Evolutionary conservation across 2,329 filamentous ascomycete genomes (phyloP), one percentile per base, ranked within the genome.

Genomic region (Rachicladosporium sp.): DNA sequence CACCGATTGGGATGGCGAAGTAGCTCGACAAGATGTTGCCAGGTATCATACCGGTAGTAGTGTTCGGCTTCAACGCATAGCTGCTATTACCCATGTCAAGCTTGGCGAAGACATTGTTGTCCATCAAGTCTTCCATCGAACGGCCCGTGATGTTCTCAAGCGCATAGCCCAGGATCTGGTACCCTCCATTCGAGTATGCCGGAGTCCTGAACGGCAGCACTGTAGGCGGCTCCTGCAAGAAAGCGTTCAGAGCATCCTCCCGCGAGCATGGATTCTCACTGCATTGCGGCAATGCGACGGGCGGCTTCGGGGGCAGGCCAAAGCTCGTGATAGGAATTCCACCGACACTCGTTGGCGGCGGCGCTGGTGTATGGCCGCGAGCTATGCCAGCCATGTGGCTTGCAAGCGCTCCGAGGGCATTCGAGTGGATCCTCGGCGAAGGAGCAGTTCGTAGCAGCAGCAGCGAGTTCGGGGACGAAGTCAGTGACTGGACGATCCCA

Each of bases 131-230:
- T 2, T 55, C 51, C 10, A 66, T 61, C 0, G 60, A 44, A 39
- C 58, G 58, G 9, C 62, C 61, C 1, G 63, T 66, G 0, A 67
- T 59, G 6, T 60, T 61, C 41, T 70, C 63, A 1, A 74, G 54
- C 0, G 65, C 66, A 0, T 65, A 50, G 4, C 64, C 65, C 2
- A 71, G 57, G 3, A 71, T 42, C 2, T 62, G 51, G n/a, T 66
- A 66, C 1, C 61, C 68, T 3, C 63, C 53, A 45, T 73, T 72
- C 19, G 69, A 67, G 51, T 74, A 74, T 3, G 63, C 56, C 0
- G 69, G 68, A 3, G 56, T 63, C 0, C 59, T 57, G 44, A 63
- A 68, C 0, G 67, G 62, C 0, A 52, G 49, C 35, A 65, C 70
- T 2, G 63, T 53, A 0, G 68, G 68, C 10, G 36, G 21, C 11